A percentile compares a stretch with the other conserved stretches of the same genome.
Evolutionary conservation across 345 rosid genomes (phyloP).

Genomic region (Lepidium sativum): DNA sequence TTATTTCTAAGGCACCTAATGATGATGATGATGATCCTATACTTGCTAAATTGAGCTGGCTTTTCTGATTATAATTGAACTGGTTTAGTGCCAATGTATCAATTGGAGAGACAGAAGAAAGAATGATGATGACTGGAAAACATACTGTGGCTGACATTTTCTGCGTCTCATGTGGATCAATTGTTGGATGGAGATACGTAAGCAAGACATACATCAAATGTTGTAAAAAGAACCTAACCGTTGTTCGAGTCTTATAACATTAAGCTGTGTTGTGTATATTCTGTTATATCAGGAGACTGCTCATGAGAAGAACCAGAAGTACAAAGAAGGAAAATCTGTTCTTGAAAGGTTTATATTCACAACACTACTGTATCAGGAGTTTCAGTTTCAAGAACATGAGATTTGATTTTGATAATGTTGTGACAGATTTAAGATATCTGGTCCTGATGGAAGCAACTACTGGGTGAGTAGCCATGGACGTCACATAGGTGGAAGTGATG

Average conservation of each 20-base stretch:
- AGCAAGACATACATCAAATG: conserved; percentile 22
- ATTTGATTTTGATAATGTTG: not conserved
- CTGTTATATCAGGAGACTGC: conserved; percentile 68
- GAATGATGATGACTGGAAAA: conserved; percentile 80
- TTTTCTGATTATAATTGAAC: not conserved
- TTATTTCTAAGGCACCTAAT: conserved; percentile 11
- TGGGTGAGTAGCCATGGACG: conserved; percentile 63
- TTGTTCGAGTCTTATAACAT: not conserved
- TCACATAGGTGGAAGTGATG: conserved; percentile 81
- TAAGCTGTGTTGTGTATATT: not conserved
- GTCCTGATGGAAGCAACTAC: conserved; percentile 86
- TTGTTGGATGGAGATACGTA: conserved; percentile 98
- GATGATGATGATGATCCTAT: not conserved
- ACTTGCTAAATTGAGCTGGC: not conserved
- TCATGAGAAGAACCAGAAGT: conserved; percentile 79
- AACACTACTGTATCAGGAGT: not conserved
- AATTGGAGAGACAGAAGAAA: conserved; percentile 65
- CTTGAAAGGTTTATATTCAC: conserved; percentile 62
- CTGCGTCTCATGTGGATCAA: conserved; percentile 95
- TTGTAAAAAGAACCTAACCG: not conserved
- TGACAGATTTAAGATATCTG: conserved; percentile 76
- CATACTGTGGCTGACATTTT: conserved; percentile 89
- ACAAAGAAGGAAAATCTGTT: conserved; percentile 98
- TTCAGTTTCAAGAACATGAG: not conserved
- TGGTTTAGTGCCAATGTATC: conserved; percentile 59